phyloP scores from a whole-genome alignment of 768 basidiomycete species.

The Myochromella boudieri region DNA sequence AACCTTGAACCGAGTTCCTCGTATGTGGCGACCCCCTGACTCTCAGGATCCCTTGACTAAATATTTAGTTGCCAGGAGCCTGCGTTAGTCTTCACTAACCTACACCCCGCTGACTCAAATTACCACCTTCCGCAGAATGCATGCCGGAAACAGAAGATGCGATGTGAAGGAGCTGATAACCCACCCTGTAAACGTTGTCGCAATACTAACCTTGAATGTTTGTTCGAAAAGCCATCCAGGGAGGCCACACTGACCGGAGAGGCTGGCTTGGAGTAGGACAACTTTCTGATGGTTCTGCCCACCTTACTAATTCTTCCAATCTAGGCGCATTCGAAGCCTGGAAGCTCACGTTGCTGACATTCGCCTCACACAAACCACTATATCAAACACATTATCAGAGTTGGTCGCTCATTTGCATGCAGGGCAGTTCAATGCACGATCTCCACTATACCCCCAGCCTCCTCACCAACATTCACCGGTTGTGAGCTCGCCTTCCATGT shows the following conservation, averaged over 20 bases:
- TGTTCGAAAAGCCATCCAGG: slow-evolving; percentile 91
- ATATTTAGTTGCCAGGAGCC: slow-evolving; percentile 53
- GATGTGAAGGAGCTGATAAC: slow-evolving; percentile 94
- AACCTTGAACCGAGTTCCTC: slow-evolving; percentile 84
- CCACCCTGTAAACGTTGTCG: slow-evolving; percentile 95
- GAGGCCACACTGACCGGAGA: slow-evolving; percentile 88
- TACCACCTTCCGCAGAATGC: slow-evolving; percentile 64
- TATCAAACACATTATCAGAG: slow-evolving; percentile 79
- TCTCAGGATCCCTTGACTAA: neutral
- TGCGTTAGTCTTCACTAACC: slow-evolving; percentile 53
- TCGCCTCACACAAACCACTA: slow-evolving; percentile 66
- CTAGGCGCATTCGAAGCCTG: slow-evolving; percentile 86
- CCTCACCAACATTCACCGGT: slow-evolving; percentile 68
- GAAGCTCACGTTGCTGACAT: slow-evolving; percentile 87
- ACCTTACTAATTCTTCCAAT: slow-evolving; percentile 17
- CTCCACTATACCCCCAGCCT: slow-evolving; percentile 56
- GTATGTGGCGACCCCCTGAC: slow-evolving; percentile 47
- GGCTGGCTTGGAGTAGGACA: slow-evolving; percentile 81
- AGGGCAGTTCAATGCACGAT: slow-evolving; percentile 50
- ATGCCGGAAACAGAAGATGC: slow-evolving; percentile 96
- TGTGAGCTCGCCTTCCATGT: slow-evolving; percentile 56
- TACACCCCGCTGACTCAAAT: slow-evolving; percentile 12
- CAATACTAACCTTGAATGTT: slow-evolving; percentile 85
- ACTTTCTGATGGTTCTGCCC: slow-evolving; percentile 2
- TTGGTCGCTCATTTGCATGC: slow-evolving; percentile 77